Evolutionary conservation across 495 filamentous ascomycete genomes (phyloP).

Genomic region (Podospora conica): DNA sequence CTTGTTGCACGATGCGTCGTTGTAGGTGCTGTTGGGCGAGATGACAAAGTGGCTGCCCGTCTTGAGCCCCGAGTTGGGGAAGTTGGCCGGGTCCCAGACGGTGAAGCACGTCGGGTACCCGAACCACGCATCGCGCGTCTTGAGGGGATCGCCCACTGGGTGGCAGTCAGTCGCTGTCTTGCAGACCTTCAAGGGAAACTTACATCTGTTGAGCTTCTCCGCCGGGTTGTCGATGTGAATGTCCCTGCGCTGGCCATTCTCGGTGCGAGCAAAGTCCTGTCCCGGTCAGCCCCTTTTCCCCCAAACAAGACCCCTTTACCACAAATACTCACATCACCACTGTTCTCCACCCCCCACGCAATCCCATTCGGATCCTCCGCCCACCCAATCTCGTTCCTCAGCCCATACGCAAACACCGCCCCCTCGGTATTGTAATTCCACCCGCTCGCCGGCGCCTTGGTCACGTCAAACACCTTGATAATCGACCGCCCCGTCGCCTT

Average conservation of each 20-base stretch:
- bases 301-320: conserved; percentile 9
- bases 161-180: neutral
- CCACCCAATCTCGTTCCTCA: conserved; percentile 64
- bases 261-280: conserved; percentile 23
- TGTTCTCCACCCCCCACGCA: conserved; percentile 66
- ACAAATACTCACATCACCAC: conserved; percentile 56
- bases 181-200: conserved; percentile 16
- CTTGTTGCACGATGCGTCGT: conserved; percentile 44
- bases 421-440: conserved; percentile 50
- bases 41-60: conserved; percentile 48
- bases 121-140: conserved; percentile 41
- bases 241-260: conserved; percentile 43
- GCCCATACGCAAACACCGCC: conserved; percentile 55
- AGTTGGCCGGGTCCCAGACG: conserved; percentile 49
- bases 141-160: conserved; percentile 33
- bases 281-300: neutral
- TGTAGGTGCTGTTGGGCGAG: conserved; percentile 40
- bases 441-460: conserved; percentile 31
- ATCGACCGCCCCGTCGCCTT: conserved; percentile 50
- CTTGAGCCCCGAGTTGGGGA: conserved; percentile 36
- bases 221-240: conserved; percentile 63
- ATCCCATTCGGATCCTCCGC: conserved; percentile 53
- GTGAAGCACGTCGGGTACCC: conserved; percentile 68
- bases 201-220: conserved; percentile 65
- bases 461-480: conserved; percentile 57